A percentile compares a stretch with the other conserved stretches of the same genome.
phyloP scores from a whole-genome alignment of 441 rosid genomes.

The Omphalea diandra region DNA sequence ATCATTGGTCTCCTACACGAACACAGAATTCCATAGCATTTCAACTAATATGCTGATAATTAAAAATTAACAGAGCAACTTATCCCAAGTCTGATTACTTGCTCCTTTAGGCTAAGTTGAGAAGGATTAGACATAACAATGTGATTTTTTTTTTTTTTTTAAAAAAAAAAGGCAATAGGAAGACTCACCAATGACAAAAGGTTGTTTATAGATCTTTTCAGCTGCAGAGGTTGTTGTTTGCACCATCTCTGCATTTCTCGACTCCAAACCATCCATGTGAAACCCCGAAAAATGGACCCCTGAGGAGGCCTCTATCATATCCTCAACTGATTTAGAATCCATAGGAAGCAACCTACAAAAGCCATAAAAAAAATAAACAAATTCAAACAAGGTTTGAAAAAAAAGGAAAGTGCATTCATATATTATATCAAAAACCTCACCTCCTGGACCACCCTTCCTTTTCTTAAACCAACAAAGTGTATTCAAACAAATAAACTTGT shows the following conservation, averaged over 20 bases:
- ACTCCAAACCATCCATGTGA: conserved; percentile 64
- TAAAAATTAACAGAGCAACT: neutral
- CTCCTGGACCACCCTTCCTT: neutral
- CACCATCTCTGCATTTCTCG: conserved; percentile 33
- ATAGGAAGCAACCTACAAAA: conserved; percentile 38
- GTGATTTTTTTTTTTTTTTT: too few species aligned
- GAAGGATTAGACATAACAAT: neutral
- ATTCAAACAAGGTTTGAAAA: neutral
- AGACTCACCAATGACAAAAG: conserved; percentile 85
- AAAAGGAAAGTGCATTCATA: neutral
- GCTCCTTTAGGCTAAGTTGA: neutral
- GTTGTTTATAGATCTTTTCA: conserved; percentile 62
- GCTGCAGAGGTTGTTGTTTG: conserved; percentile 50
- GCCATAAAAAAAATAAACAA: conserved; percentile 9
- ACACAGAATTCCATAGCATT: neutral
- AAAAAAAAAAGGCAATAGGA: neutral
- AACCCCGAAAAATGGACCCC: conserved; percentile 90
- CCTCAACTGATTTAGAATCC: conserved; percentile 66
- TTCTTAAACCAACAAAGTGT: too few species aligned
- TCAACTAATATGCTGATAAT: neutral
- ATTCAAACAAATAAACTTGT: neutral
- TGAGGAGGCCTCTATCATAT: conserved; percentile 77
- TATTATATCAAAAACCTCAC: neutral
- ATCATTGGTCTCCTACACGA: neutral
- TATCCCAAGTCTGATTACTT: neutral